phyloP scores from a whole-genome alignment of 2,329 filamentous ascomycete genomes.

The Bipolaris gigantea region DNA sequence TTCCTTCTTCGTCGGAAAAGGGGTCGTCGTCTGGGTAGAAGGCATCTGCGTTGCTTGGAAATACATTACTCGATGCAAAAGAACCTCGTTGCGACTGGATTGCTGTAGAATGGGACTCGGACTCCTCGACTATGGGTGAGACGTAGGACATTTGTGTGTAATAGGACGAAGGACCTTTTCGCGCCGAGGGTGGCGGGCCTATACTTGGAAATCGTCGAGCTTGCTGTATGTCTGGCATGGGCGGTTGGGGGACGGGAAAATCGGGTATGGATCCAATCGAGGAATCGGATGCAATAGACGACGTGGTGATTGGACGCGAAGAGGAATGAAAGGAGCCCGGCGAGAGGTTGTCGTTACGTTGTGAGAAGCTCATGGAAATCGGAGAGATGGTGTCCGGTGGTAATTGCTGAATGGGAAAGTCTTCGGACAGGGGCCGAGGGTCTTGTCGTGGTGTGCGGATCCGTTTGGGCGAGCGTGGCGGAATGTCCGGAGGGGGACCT shows the following conservation, averaged over 20 bases:
- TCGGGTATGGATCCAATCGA: constrained; percentile 48
- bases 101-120: constrained; percentile 50
- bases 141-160: constrained; percentile 54
- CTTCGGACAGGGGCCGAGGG: constrained; percentile 44
- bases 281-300: constrained; percentile 45
- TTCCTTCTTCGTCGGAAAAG: constrained; percentile 45
- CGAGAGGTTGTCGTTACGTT: constrained; percentile 39
- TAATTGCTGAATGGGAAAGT: constrained; percentile 37
- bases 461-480: constrained; percentile 32
- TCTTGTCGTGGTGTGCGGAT: constrained; percentile 49
- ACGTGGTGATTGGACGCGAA: constrained; percentile 43
- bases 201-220: constrained; percentile 47
- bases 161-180: constrained; percentile 53
- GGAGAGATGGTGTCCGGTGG: constrained; percentile 29
- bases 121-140: constrained; percentile 54
- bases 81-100: constrained; percentile 47
- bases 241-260: constrained; percentile 44
- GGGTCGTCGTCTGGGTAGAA: constrained; percentile 46
- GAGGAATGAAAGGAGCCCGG: constrained; percentile 34
- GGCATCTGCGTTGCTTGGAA: constrained; percentile 47
- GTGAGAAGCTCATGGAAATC: constrained; percentile 22
- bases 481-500: constrained; percentile 28
- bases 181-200: constrained; percentile 53
- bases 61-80: constrained; percentile 54
- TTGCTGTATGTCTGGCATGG: constrained; percentile 40